Percentiles rank a stretch among this genome's conserved stretches.
Conservation (phyloP, 768 basidiomycete genomes). For the Rhizopogon vulgaris region DNA sequence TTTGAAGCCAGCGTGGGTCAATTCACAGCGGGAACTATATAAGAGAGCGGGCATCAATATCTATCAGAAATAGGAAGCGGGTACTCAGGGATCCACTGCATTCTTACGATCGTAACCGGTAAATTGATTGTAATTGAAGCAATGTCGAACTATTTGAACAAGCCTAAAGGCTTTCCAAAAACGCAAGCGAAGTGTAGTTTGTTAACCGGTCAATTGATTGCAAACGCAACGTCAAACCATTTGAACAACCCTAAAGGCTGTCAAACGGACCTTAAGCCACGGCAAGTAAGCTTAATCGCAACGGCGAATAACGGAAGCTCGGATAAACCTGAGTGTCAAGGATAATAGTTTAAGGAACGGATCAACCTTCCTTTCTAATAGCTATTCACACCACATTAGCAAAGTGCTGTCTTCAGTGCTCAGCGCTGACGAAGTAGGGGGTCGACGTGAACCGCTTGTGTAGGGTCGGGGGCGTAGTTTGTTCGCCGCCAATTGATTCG, state of each 20-base stretch:
- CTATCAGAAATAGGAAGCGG: constrained; percentile 4
- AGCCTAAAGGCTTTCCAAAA: background rate
- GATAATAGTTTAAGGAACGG: too few species aligned
- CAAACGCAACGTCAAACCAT: too few species aligned
- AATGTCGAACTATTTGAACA: background rate
- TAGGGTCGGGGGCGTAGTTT: too few species aligned
- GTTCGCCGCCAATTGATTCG: too few species aligned
- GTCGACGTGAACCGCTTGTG: too few species aligned
- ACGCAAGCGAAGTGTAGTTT: background rate
- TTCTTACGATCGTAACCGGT: background rate
- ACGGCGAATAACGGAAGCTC: background rate
- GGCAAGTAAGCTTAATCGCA: background rate
- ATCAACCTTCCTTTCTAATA: too few species aligned
- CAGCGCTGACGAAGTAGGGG: too few species aligned
- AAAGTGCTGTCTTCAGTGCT: too few species aligned
- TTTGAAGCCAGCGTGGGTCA: background rate
- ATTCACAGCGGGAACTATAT: constrained; percentile 11
- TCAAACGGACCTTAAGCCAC: background rate
- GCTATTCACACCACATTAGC: too few species aligned
- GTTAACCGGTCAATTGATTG: too few species aligned
- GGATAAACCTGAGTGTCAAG: background rate
- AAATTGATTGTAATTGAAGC: background rate
- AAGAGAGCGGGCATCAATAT: constrained; percentile 13
- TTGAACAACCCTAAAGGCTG: too few species aligned
- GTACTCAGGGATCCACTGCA: background rate